Conservation (phyloP, 169 alveolate genomes). For the Ichthyophthirius multifiliis region DNA sequence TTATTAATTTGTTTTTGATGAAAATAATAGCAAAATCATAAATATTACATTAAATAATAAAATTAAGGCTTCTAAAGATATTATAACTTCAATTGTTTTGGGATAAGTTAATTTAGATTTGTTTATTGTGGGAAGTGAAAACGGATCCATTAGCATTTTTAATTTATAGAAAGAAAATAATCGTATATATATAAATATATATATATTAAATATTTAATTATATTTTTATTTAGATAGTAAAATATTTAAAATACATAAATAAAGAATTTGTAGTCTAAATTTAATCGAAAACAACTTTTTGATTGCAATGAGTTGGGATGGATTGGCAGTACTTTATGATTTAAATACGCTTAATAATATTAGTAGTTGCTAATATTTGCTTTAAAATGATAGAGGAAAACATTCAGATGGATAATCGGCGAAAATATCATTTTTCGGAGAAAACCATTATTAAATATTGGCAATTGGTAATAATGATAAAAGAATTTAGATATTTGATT, state of each 20-base stretch:
- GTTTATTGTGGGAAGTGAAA: neutral
- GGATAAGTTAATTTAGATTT: neutral
- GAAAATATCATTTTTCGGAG: neutral
- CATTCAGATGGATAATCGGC: neutral
- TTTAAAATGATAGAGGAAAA: neutral
- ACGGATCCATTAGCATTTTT: neutral
- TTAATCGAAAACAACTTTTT: neutral
- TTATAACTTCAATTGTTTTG: neutral
- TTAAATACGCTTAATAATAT: neutral
- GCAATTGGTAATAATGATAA: neutral
- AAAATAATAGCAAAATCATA: neutral
- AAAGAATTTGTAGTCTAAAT: neutral
- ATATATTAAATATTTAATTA: neutral
- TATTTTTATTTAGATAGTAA: neutral
- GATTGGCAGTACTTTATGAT: neutral
- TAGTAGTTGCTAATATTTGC: neutral
- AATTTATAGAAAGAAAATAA: neutral
- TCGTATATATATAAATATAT: neutral
- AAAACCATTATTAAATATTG: neutral
- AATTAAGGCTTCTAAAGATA: neutral
- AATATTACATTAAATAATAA: neutral
- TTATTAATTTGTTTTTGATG: neutral
- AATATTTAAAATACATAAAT: neutral
- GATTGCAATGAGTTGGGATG: slow-evolving; percentile 6
- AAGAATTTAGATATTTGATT: neutral